phyloP scores from a whole-genome alignment of 768 basidiomycete genomes.

The Boletus subcaerulescens region DNA sequence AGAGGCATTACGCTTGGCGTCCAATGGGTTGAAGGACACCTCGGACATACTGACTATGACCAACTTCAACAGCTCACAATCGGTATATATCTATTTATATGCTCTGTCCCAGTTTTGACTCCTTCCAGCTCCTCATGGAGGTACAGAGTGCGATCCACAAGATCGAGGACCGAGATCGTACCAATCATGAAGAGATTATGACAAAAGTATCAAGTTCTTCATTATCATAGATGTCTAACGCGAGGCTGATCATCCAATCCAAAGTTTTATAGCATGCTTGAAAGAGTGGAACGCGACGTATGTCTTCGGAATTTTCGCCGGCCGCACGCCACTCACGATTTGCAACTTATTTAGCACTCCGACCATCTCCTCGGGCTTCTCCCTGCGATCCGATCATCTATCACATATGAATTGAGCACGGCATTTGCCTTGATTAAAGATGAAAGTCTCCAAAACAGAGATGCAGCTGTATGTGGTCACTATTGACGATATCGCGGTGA shows the following conservation, averaged over 20 bases:
- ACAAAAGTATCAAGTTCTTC: conserved; percentile 19
- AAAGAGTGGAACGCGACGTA: conserved; percentile 22
- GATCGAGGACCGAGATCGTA: conserved; percentile 20
- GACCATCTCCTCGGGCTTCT: conserved; percentile 26
- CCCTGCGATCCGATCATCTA: conserved; percentile 21
- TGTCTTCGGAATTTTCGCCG: not conserved
- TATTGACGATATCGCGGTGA: not conserved
- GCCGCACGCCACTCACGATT: not conserved
- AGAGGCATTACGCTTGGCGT: conserved; percentile 16
- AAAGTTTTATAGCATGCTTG: conserved; percentile 27
- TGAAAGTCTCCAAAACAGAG: conserved; percentile 27
- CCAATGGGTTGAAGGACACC: conserved; percentile 16
- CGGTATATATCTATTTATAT: conserved; percentile 12
- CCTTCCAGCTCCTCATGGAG: conserved; percentile 23
- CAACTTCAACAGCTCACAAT: conserved; percentile 17
- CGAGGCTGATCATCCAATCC: conserved; percentile 13
- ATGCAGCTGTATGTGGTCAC: conserved; percentile 20
- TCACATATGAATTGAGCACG: conserved; percentile 22
- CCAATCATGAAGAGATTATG: conserved; percentile 19
- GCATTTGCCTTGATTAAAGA: conserved; percentile 28
- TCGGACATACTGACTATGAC: conserved; percentile 19
- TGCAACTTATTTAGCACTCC: conserved; percentile 22
- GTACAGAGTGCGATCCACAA: conserved; percentile 16
- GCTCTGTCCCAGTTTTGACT: conserved; percentile 2
- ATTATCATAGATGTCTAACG: not conserved